These are phyloP conservation scores for Chaetomiaceae sp. DNA, from an alignment of 2,329 filamentous ascomycete species.

Conservation along the genomic window DNA sequence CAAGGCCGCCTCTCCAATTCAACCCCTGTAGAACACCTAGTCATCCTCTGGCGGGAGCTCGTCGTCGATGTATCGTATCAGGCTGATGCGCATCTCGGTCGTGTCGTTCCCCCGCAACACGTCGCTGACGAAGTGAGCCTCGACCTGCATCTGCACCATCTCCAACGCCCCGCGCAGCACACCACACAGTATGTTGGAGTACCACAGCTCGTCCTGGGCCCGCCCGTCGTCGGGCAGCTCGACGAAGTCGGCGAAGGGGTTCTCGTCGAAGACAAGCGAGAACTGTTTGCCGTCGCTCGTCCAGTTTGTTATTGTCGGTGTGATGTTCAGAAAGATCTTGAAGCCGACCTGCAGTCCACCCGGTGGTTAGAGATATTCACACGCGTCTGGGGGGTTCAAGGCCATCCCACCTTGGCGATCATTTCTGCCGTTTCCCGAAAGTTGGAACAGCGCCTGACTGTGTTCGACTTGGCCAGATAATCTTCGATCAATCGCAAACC, in stretches of 20 bases:
- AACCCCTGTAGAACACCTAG: conserved; percentile 40
- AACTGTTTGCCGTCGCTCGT: conserved; percentile 95
- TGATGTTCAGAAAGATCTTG: conserved; percentile 98
- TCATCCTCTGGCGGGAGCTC: conserved; percentile 97
- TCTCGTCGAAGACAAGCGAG: conserved; percentile 93
- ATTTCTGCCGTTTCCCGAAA: conserved; percentile 96
- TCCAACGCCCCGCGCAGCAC: conserved; percentile 86
- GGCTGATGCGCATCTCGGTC: conserved; percentile 91
- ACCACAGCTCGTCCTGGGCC: conserved; percentile 96
- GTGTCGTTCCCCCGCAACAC: conserved; percentile 88
- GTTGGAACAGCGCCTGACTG: conserved; percentile 81
- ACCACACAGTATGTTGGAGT: conserved; percentile 94
- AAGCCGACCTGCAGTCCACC: conserved; percentile 69
- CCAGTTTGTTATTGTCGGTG: conserved; percentile 91
- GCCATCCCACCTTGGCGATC: conserved; percentile 72
- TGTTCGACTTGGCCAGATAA: conserved; percentile 92
- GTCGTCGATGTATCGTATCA: conserved; percentile 94
- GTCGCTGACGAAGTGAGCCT: conserved; percentile 94
- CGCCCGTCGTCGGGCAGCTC: conserved; percentile 93
- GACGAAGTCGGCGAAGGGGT: conserved; percentile 94
- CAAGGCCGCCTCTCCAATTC: not conserved
- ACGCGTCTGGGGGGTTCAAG: too few species aligned
- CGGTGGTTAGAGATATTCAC: not conserved
- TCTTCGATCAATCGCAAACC: conserved; percentile 93
- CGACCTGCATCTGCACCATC: conserved; percentile 99